phyloP scores from a whole-genome alignment of 208 protist species.

The Lotmaria passim region DNA sequence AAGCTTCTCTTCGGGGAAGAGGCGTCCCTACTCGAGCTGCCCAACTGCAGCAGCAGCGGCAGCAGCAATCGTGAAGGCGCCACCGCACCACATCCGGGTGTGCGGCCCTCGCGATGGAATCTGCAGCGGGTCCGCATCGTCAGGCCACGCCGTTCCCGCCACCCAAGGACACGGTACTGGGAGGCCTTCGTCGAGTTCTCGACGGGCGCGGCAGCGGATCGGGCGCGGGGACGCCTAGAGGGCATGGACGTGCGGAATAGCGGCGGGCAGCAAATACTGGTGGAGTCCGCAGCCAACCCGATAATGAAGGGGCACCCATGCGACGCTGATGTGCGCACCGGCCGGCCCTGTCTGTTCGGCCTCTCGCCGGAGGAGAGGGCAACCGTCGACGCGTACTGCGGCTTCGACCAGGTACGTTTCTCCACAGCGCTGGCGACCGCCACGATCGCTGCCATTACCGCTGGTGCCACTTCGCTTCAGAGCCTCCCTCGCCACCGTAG shows the following conservation, averaged over 20 bases:
- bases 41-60: background rate
- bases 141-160: no score
- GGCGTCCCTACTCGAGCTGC: background rate
- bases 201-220: background rate
- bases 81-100: no score
- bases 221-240: background rate
- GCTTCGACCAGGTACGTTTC: background rate
- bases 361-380: background rate
- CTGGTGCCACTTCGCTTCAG: no score
- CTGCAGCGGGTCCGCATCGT: background rate
- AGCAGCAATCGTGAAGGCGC: background rate
- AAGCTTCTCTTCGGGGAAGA: background rate
- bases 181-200: background rate
- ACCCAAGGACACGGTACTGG: background rate
- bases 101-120: background rate
- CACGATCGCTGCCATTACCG: no score
- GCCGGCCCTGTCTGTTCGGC: background rate
- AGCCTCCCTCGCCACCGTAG: no score
- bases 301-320: background rate
- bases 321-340: background rate
- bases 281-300: background rate
- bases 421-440: background rate
- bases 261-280: background rate
- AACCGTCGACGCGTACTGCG: background rate
- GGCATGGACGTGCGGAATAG: background rate